A percentile compares a stretch with the other conserved stretches of the same genome.
Evolutionary conservation across 805 yeast genomes (phyloP).

Genomic region (Yarrowia hollandica): DNA sequence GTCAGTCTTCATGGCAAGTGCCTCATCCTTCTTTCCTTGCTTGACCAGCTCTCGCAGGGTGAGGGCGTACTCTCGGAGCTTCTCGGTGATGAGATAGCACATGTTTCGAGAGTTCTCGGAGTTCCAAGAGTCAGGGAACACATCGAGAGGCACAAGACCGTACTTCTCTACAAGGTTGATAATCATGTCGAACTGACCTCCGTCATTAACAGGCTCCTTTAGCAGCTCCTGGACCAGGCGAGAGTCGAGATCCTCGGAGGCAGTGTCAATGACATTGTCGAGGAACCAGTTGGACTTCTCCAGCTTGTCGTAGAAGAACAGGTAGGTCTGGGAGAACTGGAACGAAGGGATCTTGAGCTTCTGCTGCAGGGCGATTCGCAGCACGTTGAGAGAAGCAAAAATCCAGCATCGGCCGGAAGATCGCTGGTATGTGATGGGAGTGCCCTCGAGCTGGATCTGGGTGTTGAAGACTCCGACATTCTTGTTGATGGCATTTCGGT

Average conservation of each 20-base stretch:
- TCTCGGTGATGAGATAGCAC: conserved; percentile 64
- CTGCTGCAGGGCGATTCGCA: conserved; percentile 62
- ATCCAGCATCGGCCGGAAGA: conserved; percentile 86
- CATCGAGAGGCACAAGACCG: conserved; percentile 73
- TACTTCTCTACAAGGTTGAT: conserved; percentile 74
- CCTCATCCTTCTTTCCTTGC: conserved; percentile 45
- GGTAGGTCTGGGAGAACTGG: conserved; percentile 74
- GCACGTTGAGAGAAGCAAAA: conserved; percentile 76
- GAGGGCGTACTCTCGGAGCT: conserved; percentile 77
- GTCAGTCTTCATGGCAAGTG: conserved; percentile 44
- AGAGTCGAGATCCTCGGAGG: conserved; percentile 64
- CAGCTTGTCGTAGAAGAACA: conserved; percentile 82
- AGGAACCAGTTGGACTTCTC: conserved; percentile 81
- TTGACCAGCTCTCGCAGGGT: conserved; percentile 55
- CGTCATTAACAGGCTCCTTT: conserved; percentile 69
- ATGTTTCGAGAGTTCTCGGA: conserved; percentile 53
- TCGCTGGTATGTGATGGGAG: conserved; percentile 72
- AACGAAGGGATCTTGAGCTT: conserved; percentile 64
- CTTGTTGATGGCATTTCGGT: conserved; percentile 30
- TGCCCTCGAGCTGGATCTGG: conserved; percentile 51
- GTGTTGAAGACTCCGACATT: conserved; percentile 45
- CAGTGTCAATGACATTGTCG: conserved; percentile 72
- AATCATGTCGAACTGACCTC: conserved; percentile 88
- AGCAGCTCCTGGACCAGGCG: conserved; percentile 68
- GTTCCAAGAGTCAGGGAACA: conserved; percentile 68